Evolutionary conservation across 2,329 filamentous ascomycete genomes (phyloP), one percentile per base, ranked within the genome.

Genomic region (Graphilbum sp.): DNA sequence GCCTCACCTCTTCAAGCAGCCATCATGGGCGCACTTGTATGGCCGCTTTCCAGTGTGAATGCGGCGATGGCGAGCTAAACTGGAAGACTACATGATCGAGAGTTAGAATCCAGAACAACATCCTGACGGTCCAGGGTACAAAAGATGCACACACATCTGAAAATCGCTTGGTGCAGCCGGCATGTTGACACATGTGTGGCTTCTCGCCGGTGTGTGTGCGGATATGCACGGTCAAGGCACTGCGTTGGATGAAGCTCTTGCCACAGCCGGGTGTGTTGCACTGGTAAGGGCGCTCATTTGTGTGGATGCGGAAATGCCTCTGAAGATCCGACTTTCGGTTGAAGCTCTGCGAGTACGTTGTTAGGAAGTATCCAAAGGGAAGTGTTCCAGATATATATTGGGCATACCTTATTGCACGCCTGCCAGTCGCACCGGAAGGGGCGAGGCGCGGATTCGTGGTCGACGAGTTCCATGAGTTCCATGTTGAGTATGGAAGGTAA

Each of bases 201-300:
- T 81, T 82, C 59, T 81, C 77, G 52, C 88, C 90, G 0, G 88
- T 98, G 61, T 98, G 77, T 12, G 75, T 80, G 45, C 77, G 69
- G 40, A 75, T 76, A 52, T 82, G 77, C 31, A 81, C 76, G 3
- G 75, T 80, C 46, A 81, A 56, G 30, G 76, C 76, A 54, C 75
- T 80, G 43, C 75, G 63, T 50, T 81, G 76, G 45, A 80, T 80
- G 54, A 81, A 81, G 54, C 72, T 75, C 58, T 81, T 80, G 33
- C 72, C 71, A 50, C 76, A 81, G 6, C 67, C 70, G 9, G 63
- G 63, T 9, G 63, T 68, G 39, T 60, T 61, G 56, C 75, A 81
- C 23, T 66, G 63, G 52, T 79, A 79, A 10, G 76, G 76, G 17
- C 75, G 62, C 54, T 80, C 75, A 50, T 79, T 79, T 38, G 76